These are phyloP conservation scores for Lichtheimia ramosa DNA, from an alignment of 371 early-diverging fungal species.

Conservation along the genomic window DNA sequence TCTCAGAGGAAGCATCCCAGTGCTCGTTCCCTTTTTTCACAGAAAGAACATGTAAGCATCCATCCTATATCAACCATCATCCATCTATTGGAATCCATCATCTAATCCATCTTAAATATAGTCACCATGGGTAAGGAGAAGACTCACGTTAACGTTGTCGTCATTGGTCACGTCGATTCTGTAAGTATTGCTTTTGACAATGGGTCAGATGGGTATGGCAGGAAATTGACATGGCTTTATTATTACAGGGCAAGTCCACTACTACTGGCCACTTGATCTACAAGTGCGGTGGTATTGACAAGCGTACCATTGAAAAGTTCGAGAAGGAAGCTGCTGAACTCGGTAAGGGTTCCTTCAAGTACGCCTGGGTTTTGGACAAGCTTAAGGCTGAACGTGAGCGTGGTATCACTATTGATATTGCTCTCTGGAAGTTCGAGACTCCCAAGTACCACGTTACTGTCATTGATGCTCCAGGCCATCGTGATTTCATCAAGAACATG, in stretches of 20 bases:
- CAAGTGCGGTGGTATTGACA: conserved; percentile 98
- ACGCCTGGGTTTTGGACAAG: conserved; percentile 96
- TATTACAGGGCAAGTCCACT: conserved; percentile 35
- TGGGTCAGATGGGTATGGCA: no score
- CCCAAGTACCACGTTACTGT: no score
- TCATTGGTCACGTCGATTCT: conserved; percentile 99
- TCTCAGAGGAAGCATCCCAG: neutral
- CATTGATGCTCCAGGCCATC: no score
- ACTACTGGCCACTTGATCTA: conserved; percentile 94
- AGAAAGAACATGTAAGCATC: no score
- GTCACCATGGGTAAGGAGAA: conserved; percentile 89
- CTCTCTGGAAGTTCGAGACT: conserved; percentile 97
- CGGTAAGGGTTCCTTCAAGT: conserved; percentile 98
- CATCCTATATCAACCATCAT: neutral
- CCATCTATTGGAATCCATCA: conserved; percentile 22
- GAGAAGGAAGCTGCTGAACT: conserved; percentile 97
- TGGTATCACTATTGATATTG: conserved; percentile 88
- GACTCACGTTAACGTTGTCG: conserved; percentile 95
- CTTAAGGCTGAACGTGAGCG: conserved; percentile 97
- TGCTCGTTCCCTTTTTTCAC: no score
- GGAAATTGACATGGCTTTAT: neutral
- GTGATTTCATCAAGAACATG: no score
- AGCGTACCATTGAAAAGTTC: conserved; percentile 99
- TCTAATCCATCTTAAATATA: neutral
- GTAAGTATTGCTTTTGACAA: conserved; percentile 64